These are phyloP conservation scores for Lentinula sp. DNA, from an alignment of 768 basidiomycete genomes.

Conservation along the genomic window DNA sequence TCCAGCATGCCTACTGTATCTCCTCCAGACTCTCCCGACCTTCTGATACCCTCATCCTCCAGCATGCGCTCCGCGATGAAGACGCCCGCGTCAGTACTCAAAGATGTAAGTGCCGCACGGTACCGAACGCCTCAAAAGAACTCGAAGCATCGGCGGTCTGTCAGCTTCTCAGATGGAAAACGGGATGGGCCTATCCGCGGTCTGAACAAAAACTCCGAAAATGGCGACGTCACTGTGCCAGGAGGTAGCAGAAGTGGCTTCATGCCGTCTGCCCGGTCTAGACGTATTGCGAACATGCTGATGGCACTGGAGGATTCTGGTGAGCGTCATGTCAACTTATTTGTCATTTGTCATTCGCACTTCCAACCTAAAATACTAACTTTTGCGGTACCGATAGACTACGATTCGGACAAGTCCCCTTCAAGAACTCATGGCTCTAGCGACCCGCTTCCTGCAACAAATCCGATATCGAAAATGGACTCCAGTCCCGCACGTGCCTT, in stretches of 20 bases:
- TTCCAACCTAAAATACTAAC: conserved; percentile 5
- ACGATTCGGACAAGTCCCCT: conserved; percentile 44
- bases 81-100: conserved; percentile 54
- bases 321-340: conserved; percentile 24
- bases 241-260: conserved; percentile 21
- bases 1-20: background rate
- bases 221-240: conserved; percentile 22
- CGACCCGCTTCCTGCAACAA: conserved; percentile 32
- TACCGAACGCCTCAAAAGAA: conserved; percentile 50
- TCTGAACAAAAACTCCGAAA: conserved; percentile 33
- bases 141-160: conserved; percentile 64
- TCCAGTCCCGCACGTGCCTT: conserved; percentile 26
- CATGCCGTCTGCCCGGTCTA: conserved; percentile 63
- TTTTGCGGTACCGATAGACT: conserved; percentile 3
- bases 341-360: conserved; percentile 7
- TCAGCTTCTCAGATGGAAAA: conserved; percentile 96
- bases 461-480: conserved; percentile 30
- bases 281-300: conserved; percentile 78
- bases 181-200: conserved; percentile 84
- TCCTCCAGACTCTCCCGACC: background rate
- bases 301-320: conserved; percentile 65
- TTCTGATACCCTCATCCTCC: conserved; percentile 24
- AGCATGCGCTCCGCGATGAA: conserved; percentile 36
- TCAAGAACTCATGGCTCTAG: conserved; percentile 46
- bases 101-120: conserved; percentile 40